Percentiles rank a stretch among this genome's conserved stretches.
Evolutionary conservation across 2,329 filamentous ascomycete species (phyloP).

Genomic region (Claviceps paspali): DNA sequence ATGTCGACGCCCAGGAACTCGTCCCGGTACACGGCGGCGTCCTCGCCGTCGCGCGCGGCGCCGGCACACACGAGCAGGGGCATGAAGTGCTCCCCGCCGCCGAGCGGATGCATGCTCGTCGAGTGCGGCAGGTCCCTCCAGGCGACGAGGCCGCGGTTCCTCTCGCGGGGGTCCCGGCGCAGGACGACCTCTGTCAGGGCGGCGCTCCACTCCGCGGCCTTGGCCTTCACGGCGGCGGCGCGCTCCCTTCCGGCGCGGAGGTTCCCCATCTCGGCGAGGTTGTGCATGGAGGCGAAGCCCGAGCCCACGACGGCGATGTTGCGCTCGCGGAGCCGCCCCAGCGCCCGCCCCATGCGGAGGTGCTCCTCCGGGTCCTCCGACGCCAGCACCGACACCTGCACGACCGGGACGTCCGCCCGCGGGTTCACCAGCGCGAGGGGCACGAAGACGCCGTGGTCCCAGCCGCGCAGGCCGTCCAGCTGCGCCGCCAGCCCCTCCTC

Average conservation of each 20-base stretch:
- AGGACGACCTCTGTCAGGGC: slow-evolving; percentile 26
- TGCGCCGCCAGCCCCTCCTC: slow-evolving; percentile 27
- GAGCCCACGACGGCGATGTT: slow-evolving; percentile 46
- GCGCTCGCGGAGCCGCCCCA: slow-evolving; percentile 30
- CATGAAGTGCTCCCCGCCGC: slow-evolving; percentile 43
- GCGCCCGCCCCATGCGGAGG: slow-evolving; percentile 36
- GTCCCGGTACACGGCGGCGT: background rate
- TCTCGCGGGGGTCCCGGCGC: slow-evolving; percentile 17
- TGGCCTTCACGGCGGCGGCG: slow-evolving; percentile 9
- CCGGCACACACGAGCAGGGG: slow-evolving; percentile 42
- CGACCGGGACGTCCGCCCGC: slow-evolving; percentile 33
- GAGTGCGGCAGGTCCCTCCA: slow-evolving; percentile 34
- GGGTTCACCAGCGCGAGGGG: slow-evolving; percentile 40
- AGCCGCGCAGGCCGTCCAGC: slow-evolving; percentile 27
- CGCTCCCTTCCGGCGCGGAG: slow-evolving; percentile 10
- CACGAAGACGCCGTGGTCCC: slow-evolving; percentile 48
- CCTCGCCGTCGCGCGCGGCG: slow-evolving; percentile 18
- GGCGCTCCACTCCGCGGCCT: slow-evolving; percentile 28
- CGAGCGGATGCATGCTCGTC: slow-evolving; percentile 37
- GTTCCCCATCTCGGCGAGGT: slow-evolving; percentile 30
- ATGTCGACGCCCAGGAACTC: background rate
- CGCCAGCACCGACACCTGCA: slow-evolving; percentile 40
- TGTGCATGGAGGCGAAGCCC: slow-evolving; percentile 44
- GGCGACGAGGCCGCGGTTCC: slow-evolving; percentile 23
- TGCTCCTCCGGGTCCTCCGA: slow-evolving; percentile 34